These are phyloP conservation scores for Oemleria cerasiformis DNA, from an alignment of 306 rosid species.

Conservation along the genomic window DNA sequence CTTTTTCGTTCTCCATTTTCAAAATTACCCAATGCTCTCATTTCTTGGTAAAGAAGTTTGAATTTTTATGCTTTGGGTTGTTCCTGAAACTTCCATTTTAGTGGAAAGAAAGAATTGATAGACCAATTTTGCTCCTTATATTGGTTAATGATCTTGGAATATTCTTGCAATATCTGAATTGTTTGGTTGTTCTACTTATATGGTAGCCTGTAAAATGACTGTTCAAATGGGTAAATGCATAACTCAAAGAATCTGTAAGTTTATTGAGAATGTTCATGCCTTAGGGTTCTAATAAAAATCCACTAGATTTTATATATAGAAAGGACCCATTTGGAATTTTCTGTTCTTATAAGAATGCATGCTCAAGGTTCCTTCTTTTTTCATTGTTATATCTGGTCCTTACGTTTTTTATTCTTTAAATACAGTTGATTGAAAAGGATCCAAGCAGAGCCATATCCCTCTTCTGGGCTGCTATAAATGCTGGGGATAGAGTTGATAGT, in stretches of 20 bases:
- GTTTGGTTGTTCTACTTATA: neutral
- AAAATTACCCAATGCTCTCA: neutral
- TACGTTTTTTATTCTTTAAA: neutral
- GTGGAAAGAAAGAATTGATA: neutral
- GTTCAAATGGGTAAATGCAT: neutral
- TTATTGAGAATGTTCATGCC: neutral
- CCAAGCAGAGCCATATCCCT: slow-evolving; percentile 71
- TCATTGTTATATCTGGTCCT: slow-evolving; percentile 11
- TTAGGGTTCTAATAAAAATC: neutral
- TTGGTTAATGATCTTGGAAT: neutral
- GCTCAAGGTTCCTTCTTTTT: slow-evolving; percentile 2
- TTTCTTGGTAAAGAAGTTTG: neutral
- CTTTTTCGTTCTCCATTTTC: neutral
- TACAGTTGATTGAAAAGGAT: slow-evolving; percentile 83
- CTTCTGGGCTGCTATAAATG: slow-evolving; percentile 92
- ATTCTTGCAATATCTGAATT: neutral
- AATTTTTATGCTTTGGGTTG: neutral
- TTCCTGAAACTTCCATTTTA: neutral
- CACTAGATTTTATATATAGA: neutral
- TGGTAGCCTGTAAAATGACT: neutral
- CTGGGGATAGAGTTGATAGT: slow-evolving; percentile 90
- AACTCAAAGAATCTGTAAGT: neutral
- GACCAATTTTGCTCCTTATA: neutral
- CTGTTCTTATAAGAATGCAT: too few relatives aligned
- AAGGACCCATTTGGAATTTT: neutral